Base-by-base conservation (phyloP, 768 basidiomycete species). In the Crassisporium funariophilum region DNA sequence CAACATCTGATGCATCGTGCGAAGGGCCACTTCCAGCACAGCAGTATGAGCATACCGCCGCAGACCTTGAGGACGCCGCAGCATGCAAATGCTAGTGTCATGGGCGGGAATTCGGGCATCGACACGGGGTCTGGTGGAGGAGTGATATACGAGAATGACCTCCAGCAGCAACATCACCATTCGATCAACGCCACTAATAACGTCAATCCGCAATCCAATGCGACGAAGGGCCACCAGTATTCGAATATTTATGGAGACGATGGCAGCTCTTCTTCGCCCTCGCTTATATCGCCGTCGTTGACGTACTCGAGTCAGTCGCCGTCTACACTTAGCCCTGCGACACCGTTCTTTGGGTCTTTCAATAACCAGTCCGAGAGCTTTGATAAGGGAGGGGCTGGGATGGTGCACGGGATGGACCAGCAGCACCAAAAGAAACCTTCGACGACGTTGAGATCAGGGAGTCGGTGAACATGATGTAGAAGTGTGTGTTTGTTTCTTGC, bases 301-400 rank as follows among this genome's bases (percentile, higher is more conserved):
- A 86, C 82, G 12, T 87, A 82, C 56, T 81, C 82, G n/a, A 81
- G 73, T 33, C 82, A 74, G 46, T 73, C 84, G 20, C 79, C 83
- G 12, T 79, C 82, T 29, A 84, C 82, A 21, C 71, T 86, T 44
- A 86, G 85, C 58, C 85, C 85, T 13, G 77, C 83, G 9, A 87
- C 84, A 9, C 84, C 84, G 9, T 87, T 85, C 67, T 82, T 86
- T 64, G 78, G 79, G 20, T 78, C 80, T 6, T 85, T 86, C 58
- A 64, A 61, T 47, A 64, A 52, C 41, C 61, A 66, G 36, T 46
- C 48, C 20, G 69, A 71, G 13, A 62, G 59, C 10, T 67, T 67
- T 44, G 65, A 65, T 31, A 61, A 58, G 54, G 50, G 44, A 8
- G 54, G 50, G 35, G 34, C 41, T 43, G 47, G 33, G 41, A 29